These are phyloP conservation scores for Baudoinia panamericana DNA, from an alignment of 495 filamentous ascomycete genomes.

Conservation along the genomic window DNA sequence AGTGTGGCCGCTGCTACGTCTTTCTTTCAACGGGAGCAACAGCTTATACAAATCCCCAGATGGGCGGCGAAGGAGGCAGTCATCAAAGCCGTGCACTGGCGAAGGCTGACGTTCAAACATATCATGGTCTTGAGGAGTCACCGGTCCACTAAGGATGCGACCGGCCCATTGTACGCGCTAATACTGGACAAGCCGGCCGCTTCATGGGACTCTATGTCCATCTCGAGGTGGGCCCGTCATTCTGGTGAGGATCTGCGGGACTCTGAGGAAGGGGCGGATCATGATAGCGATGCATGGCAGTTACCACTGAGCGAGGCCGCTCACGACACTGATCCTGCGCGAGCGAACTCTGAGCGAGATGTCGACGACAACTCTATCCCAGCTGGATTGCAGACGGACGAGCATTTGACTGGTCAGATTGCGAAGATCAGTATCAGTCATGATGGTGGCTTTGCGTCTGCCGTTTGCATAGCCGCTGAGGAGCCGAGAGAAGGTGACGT, in stretches of 20 bases:
- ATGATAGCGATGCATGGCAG: too few relatives aligned
- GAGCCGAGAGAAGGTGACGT: constrained; percentile 16
- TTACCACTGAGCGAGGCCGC: background rate
- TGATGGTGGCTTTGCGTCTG: constrained; percentile 37
- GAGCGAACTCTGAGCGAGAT: too few relatives aligned
- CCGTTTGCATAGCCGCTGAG: constrained; percentile 27
- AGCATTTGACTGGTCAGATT: constrained; percentile 2
- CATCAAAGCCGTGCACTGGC: constrained; percentile 43
- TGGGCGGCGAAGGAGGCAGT: constrained; percentile 54
- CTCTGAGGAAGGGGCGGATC: too few relatives aligned
- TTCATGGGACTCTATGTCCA: too few relatives aligned
- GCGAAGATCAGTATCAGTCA: constrained; percentile 35
- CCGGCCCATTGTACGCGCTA: constrained; percentile 6
- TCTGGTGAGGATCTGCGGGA: too few relatives aligned
- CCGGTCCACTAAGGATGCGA: too few relatives aligned
- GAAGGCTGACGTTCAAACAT: constrained; percentile 34
- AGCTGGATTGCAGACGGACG: constrained; percentile 1
- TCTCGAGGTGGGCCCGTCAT: too few relatives aligned
- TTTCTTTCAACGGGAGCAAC: too few relatives aligned
- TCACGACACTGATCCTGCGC: too few relatives aligned
- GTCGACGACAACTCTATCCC: too few relatives aligned
- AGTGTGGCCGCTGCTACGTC: background rate
- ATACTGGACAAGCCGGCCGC: constrained; percentile 11
- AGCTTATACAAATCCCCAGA: constrained; percentile 8
- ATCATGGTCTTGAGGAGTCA: constrained; percentile 36